Conservation (phyloP, 352 stramenopile species). For the Saprolegnia parasitica region DNA sequence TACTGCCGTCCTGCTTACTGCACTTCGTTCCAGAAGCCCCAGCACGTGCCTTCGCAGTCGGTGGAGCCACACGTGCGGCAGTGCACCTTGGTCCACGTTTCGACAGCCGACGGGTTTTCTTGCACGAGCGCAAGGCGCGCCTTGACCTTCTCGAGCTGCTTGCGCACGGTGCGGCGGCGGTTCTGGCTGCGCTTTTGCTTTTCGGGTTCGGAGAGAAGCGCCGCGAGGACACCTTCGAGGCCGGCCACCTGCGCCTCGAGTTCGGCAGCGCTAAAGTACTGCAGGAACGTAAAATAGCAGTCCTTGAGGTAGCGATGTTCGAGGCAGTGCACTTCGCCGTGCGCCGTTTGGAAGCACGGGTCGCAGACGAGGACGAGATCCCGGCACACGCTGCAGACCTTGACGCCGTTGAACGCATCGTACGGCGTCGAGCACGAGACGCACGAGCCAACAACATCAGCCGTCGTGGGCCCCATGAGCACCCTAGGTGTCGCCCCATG, state of each 20-base stretch:
- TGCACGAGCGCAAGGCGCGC: slow-evolving; percentile 42
- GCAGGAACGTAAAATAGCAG: slow-evolving; percentile 66
- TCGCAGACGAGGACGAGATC: slow-evolving; percentile 68
- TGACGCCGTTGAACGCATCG: slow-evolving; percentile 63
- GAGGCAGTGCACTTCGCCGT: slow-evolving; percentile 66
- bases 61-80: slow-evolving; percentile 55
- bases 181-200: slow-evolving; percentile 64
- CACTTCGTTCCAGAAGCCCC: slow-evolving; percentile 66
- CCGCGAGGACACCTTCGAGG: slow-evolving; percentile 47
- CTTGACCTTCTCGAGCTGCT: slow-evolving; percentile 60
- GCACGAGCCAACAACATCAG: slow-evolving; percentile 66
- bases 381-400: slow-evolving; percentile 67
- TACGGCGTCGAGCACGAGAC: slow-evolving; percentile 51
- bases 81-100: slow-evolving; percentile 44
- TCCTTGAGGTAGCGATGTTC: slow-evolving; percentile 69
- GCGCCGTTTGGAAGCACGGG: slow-evolving; percentile 48
- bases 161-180: slow-evolving; percentile 62
- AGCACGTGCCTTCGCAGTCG: slow-evolving; percentile 61
- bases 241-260: slow-evolving; percentile 42
- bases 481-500: slow-evolving; percentile 34
- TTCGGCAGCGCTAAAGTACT: slow-evolving; percentile 49
- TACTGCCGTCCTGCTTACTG: not conserved
- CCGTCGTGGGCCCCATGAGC: slow-evolving; percentile 52
- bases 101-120: slow-evolving; percentile 39
- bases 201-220: not conserved